Evolutionary conservation across 1,284 basidiomycete genomes (phyloP), one percentile per base, ranked within the genome.

Genomic region (Retiboletus fuscus): DNA sequence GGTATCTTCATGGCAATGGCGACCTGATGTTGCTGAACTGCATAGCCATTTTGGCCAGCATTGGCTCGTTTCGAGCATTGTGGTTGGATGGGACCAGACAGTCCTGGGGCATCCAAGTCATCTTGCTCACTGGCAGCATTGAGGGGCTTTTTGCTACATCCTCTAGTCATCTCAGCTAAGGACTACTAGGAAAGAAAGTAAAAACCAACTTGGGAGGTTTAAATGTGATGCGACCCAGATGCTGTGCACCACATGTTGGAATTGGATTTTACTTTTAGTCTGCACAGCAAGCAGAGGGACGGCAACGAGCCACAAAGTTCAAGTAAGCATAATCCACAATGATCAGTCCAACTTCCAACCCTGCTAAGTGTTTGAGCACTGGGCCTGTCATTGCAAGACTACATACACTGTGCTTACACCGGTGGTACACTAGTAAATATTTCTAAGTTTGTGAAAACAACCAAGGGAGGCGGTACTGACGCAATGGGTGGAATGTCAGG

Each of bases 1-100:
- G 47, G 47, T n/a, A 13, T 49, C 47, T 49, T n/a, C 22, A 49
- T 49, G 47, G 47, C 47, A 49, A 24, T 49, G 47, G 47, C 47
- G n/a, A 49, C 24, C 15, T 51, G 24, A n/a, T 51, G n/a, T 51
- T n/a, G 26, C 49, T 51, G 49, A 51, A n/a, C 26, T 15, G 26
- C n/a, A 13, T 51, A 51, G 16, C 49, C 49, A 51, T 51, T 51
- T 51, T 51, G 49, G 49, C 49, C 49, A 51, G 49, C 49, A 51
- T 51, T 51, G 7, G 49, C 22, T n/a, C 49, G 24, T 51, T 24
- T 51, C 49, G 49, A 51, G 49, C 15, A 15, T 22, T 16, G 49
- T n/a, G 49, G 49, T 51, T 51, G 49, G 49, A 16, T 51, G n/a
- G n/a, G 15, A 26, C n/a, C 49, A 24, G 22, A 51, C n/a, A 16